Evolutionary conservation across 768 basidiomycete genomes (phyloP), one percentile per base, ranked within the genome.

Genomic region (Chiua virens): DNA sequence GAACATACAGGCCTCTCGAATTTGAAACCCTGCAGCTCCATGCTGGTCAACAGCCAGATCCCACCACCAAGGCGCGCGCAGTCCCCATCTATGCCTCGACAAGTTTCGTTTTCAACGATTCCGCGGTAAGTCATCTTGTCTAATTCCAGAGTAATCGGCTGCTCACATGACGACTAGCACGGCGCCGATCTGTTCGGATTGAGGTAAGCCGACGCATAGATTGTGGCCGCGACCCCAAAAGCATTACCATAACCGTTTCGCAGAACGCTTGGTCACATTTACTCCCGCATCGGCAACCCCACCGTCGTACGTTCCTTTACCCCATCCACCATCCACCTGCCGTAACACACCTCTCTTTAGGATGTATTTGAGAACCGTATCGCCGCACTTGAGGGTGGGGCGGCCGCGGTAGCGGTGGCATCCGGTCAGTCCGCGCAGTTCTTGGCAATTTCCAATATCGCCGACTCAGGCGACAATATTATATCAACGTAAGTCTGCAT

Each of bases 281-380:
- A 83, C 62, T 78, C 76, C 8, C 79, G 82, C 15, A 77, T 82
- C 34, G 72, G 74, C 18, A 83, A 82, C 53, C 81, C 82, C 14
- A 83, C 81, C 3, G 71, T 77, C 30, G 81, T 82, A 55, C 50
- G 79, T 72, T 20, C 27, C 22, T 36, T 7, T 27, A 32, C 9
- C 18, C 6, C 13, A 39, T 15, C 20, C 9, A 34, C n/a, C 25
- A 5, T 15, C 32, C 11, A 2, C n/a, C 0, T 25, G 17, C 9
- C 5, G 5, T 46, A 28, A 50, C 41, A 3, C 2, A 15, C 3
- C 3, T 18, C 35, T 21, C 1, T 25, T 18, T 8, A 80, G 81
- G 82, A 85, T 36, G 76, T 86, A 3, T 84, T 87, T 44, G 86
- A 86, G 66, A 78, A 78, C 57, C 75, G 85, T 5, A 79, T 87